Evolutionary conservation across 2,329 filamentous ascomycete genomes (phyloP).

Genomic region (Penicillium hesseltinei): DNA sequence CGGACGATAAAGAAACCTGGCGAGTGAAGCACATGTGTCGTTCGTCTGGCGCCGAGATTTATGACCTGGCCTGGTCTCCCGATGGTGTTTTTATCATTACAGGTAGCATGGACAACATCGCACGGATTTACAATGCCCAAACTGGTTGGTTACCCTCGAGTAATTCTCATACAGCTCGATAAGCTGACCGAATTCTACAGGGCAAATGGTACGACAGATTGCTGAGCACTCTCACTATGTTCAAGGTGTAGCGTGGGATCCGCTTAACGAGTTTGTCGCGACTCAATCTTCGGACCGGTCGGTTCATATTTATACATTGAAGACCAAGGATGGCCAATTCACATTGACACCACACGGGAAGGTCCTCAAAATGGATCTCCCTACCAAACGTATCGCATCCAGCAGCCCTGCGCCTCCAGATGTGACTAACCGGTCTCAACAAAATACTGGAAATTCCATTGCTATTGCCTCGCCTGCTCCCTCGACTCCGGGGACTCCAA

Average conservation of each 20-base stretch:
- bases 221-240: conserved; percentile 98
- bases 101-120: conserved; percentile 98
- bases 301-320: conserved; percentile 94
- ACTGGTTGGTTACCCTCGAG: conserved; percentile 61
- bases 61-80: conserved; percentile 98
- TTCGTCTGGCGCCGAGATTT: conserved; percentile 91
- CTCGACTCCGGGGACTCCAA: conserved; percentile 91
- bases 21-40: conserved; percentile 96
- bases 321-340: conserved; percentile 94
- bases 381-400: conserved; percentile 82
- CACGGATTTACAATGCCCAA: conserved; percentile 91
- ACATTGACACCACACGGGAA: conserved; percentile 76
- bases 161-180: not conserved
- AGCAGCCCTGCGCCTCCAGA: conserved; percentile 91
- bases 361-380: conserved; percentile 90
- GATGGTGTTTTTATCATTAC: conserved; percentile 95
- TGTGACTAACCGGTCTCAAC: conserved; percentile 45
- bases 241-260: conserved; percentile 97
- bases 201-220: conserved; percentile 79
- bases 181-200: conserved; percentile 38
- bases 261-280: conserved; percentile 94
- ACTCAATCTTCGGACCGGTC: conserved; percentile 98
- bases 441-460: conserved; percentile 40
- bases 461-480: conserved; percentile 77
- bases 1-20: conserved; percentile 96